A percentile compares a stretch with the other conserved stretches of the same genome.
These are phyloP conservation scores for Paramecium octaurelia DNA, from an alignment of 73 alveolate genomes.

Conservation along the genomic window DNA sequence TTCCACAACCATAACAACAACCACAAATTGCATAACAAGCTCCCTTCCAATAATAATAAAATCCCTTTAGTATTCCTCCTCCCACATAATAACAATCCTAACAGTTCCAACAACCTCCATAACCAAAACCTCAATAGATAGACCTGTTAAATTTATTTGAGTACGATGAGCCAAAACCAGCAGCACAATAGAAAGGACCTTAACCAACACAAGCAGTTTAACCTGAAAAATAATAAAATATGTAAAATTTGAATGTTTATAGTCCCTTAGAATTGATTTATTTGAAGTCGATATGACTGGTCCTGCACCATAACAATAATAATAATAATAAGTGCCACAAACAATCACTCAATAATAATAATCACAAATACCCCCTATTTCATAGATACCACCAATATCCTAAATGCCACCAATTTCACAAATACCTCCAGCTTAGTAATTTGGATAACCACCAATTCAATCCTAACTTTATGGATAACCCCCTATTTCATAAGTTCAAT, in stretches of 20 bases:
- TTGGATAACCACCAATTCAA: not conserved
- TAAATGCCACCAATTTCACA: not conserved
- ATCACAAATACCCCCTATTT: not conserved
- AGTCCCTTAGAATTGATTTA: not conserved
- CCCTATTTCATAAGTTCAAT: not conserved
- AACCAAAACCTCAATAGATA: not conserved
- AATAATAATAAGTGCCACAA: not conserved
- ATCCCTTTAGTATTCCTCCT: not conserved
- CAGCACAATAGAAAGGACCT: not conserved
- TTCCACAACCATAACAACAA: not conserved
- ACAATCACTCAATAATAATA: not conserved
- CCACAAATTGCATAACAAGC: not conserved
- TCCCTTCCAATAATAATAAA: not conserved
- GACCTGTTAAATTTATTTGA: slow-evolving; percentile 38
- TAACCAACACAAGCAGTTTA: not conserved
- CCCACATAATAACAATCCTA: not conserved
- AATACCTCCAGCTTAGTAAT: not conserved
- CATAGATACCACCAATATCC: not conserved
- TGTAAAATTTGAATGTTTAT: not conserved
- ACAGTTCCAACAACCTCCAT: not conserved
- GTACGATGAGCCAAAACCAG: not conserved
- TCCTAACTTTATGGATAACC: not conserved
- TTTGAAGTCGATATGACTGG: not conserved
- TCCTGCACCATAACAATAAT: not conserved
- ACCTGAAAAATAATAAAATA: not conserved